Evolutionary conservation across 2,329 filamentous ascomycete genomes (phyloP).

Genomic region (Escovopsis weberi): DNA sequence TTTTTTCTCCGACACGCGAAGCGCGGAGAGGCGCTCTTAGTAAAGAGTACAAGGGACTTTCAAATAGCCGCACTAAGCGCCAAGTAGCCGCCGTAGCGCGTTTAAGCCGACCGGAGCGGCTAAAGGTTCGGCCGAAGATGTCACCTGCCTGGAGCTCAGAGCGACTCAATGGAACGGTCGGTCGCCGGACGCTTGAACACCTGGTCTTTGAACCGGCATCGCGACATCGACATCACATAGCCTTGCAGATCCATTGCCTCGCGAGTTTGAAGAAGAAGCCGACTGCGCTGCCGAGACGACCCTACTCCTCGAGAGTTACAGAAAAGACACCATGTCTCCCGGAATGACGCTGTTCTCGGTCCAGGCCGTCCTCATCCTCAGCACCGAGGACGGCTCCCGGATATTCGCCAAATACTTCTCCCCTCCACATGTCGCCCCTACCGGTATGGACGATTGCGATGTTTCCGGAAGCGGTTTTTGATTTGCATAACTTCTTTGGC

Average conservation of each 20-base stretch:
- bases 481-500: constrained; percentile 1
- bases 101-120: constrained; percentile 13
- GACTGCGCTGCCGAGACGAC: not conserved
- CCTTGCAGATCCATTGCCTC: not conserved
- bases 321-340: constrained; percentile 42
- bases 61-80: too few relatives aligned
- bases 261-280: not conserved
- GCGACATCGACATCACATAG: too few relatives aligned
- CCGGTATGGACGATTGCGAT: constrained; percentile 13
- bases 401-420: constrained; percentile 91
- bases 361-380: constrained; percentile 64
- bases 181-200: constrained; percentile 6
- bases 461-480: not conserved
- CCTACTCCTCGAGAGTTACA: too few relatives aligned
- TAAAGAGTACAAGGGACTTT: not conserved
- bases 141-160: constrained; percentile 11
- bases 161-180: constrained; percentile 8
- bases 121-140: constrained; percentile 17
- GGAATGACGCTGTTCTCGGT: constrained; percentile 64
- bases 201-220: not conserved
- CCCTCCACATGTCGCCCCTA: constrained; percentile 36
- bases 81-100: constrained; percentile 2
- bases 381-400: constrained; percentile 75
- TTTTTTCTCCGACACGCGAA: constrained; percentile 8
- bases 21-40: not conserved